These are phyloP conservation scores for Candida verbasci DNA, from an alignment of 805 yeast species.

Conservation along the genomic window DNA sequence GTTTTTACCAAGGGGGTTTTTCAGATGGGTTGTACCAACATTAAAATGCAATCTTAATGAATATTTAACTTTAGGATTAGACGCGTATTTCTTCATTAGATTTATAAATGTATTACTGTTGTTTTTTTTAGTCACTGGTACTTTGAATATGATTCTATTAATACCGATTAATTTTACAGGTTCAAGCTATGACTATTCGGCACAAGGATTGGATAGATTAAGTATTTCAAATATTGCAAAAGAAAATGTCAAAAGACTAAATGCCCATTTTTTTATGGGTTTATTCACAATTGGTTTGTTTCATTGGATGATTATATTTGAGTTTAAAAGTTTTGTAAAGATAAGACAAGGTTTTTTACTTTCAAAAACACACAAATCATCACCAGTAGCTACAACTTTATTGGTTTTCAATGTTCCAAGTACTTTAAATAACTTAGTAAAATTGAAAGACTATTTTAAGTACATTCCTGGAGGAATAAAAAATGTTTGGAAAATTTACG, in stretches of 20 bases:
- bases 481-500: conserved; percentile 55
- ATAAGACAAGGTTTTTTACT: conserved; percentile 43
- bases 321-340: conserved; percentile 47
- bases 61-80: conserved; percentile 57
- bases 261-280: conserved; percentile 62
- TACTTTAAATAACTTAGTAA: conserved; percentile 19
- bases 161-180: conserved; percentile 61
- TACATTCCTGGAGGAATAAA: conserved; percentile 52
- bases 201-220: conserved; percentile 57
- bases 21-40: conserved; percentile 53
- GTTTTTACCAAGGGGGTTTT: conserved; percentile 37
- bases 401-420: conserved; percentile 46
- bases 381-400: conserved; percentile 26
- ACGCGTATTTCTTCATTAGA: conserved; percentile 69
- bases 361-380: conserved; percentile 19
- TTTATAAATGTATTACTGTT: conserved; percentile 49
- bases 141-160: conserved; percentile 53
- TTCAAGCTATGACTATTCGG: conserved; percentile 18
- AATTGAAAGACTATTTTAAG: conserved; percentile 25
- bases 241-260: conserved; percentile 43
- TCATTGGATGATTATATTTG: conserved; percentile 52
- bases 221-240: conserved; percentile 69
- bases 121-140: conserved; percentile 49
- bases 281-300: conserved; percentile 51
- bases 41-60: conserved; percentile 35